Evolutionary conservation across 140 eudicot genomes (phyloP).

Genomic region (Oenanthe javanica): DNA sequence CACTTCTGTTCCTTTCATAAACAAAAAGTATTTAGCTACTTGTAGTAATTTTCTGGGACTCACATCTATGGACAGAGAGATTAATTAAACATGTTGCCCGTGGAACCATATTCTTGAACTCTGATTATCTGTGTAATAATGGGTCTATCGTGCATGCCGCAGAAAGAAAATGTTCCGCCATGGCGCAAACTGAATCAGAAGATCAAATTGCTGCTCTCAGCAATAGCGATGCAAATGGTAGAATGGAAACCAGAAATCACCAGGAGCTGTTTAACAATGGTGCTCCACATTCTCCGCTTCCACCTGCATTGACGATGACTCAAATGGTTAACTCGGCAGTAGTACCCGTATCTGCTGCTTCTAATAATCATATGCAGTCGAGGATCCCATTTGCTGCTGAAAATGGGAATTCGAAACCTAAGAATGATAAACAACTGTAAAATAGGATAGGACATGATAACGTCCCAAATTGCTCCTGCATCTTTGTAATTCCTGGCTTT

Average conservation of each 20-base stretch:
- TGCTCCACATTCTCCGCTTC: constrained; percentile 18
- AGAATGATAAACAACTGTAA: constrained; percentile 24
- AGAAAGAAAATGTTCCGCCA: constrained; percentile 60
- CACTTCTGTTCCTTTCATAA: not conserved
- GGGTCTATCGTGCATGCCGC: constrained; percentile 10
- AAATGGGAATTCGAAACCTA: constrained; percentile 49
- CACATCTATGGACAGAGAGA: not conserved
- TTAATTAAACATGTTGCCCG: not conserved
- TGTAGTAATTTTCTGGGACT: not conserved
- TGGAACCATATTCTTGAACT: not conserved
- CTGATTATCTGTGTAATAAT: constrained; percentile 2
- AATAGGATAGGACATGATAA: constrained; percentile 5
- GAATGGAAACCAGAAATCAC: constrained; percentile 15
- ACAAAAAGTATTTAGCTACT: not conserved
- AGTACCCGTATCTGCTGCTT: constrained; percentile 8
- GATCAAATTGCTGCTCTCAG: constrained; percentile 22
- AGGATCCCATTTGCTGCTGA: constrained; percentile 30
- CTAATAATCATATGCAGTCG: constrained; percentile 22
- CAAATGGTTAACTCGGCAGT: constrained; percentile 23
- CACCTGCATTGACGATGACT: constrained; percentile 19
- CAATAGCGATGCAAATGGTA: constrained; percentile 21
- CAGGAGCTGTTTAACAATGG: constrained; percentile 37
- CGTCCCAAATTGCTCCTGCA: constrained; percentile 16
- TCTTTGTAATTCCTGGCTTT: constrained; percentile 12
- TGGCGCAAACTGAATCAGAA: constrained; percentile 44